Percentiles rank a stretch among this genome's conserved stretches.
phyloP scores from a whole-genome alignment of 2,329 filamentous ascomycete species.

The Ophiobolus disseminans region DNA sequence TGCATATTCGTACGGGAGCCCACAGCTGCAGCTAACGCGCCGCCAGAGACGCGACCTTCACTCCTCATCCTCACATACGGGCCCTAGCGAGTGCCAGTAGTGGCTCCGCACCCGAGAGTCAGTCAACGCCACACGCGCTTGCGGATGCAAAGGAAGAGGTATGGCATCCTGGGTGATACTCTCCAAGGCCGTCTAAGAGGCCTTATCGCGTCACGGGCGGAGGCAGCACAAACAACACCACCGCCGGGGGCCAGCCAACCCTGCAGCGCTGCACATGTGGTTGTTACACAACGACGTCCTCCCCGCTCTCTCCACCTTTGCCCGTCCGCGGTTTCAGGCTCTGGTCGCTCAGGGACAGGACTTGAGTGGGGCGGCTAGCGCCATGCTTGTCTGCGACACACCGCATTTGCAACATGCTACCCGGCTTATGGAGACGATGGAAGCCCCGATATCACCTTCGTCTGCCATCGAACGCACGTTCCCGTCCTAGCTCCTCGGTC shows the following conservation, averaged over 20 bases:
- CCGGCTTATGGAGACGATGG: slow-evolving; percentile 12
- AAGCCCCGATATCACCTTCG: background rate
- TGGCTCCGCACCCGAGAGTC: slow-evolving; percentile 21
- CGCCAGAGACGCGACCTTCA: background rate
- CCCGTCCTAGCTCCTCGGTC: slow-evolving; percentile 1
- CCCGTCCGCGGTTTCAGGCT: slow-evolving; percentile 36
- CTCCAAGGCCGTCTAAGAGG: background rate
- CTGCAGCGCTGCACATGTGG: slow-evolving; percentile 21
- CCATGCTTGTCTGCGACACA: slow-evolving; percentile 29
- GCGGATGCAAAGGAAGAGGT: slow-evolving; percentile 2
- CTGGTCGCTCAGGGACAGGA: slow-evolving; percentile 21
- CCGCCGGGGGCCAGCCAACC: slow-evolving; percentile 18
- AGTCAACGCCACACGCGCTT: slow-evolving; percentile 10
- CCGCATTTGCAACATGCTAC: slow-evolving; percentile 22
- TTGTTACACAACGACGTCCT: slow-evolving; percentile 18
- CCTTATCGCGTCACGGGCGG: background rate
- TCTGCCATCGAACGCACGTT: background rate
- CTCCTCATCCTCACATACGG: slow-evolving; percentile 17
- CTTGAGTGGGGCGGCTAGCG: slow-evolving; percentile 16
- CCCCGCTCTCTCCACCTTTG: slow-evolving; percentile 26
- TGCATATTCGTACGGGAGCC: slow-evolving; percentile 31
- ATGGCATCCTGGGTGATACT: background rate
- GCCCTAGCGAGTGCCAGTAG: slow-evolving; percentile 18
- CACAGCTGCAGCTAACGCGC: slow-evolving; percentile 25
- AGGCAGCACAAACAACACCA: slow-evolving; percentile 3